Evolutionary conservation across 2,329 filamentous ascomycete genomes (phyloP).

Genomic region (Epichloe aotearoae): DNA sequence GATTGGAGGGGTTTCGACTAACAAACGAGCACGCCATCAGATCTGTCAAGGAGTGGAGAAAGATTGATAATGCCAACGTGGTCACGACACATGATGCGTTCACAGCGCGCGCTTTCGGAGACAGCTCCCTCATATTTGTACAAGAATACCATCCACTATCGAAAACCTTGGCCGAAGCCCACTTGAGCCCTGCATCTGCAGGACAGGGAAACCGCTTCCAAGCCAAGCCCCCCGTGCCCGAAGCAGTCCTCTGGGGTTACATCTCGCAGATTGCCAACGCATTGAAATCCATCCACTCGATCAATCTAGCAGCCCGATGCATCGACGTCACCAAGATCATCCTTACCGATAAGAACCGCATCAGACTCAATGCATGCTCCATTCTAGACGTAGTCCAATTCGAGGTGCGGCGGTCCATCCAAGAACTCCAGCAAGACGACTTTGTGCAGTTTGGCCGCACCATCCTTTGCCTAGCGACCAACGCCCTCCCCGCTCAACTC

Average conservation of each 20-base stretch:
- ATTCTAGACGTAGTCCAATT: conserved; percentile 82
- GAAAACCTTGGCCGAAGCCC: conserved; percentile 76
- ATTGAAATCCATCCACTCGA: conserved; percentile 70
- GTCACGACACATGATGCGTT: conserved; percentile 87
- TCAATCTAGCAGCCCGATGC: conserved; percentile 70
- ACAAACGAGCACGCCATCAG: conserved; percentile 83
- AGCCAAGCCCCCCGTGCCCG: conserved; percentile 40
- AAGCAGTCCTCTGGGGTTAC: conserved; percentile 80
- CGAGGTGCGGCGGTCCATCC: conserved; percentile 52
- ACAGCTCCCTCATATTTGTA: conserved; percentile 88
- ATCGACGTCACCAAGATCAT: conserved; percentile 83
- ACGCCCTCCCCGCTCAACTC: conserved; percentile 39
- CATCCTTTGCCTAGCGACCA: conserved; percentile 69
- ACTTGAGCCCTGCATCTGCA: conserved; percentile 37
- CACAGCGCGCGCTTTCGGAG: conserved; percentile 82
- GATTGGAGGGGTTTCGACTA: conserved; percentile 78
- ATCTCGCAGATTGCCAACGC: conserved; percentile 84
- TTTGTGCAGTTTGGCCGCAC: conserved; percentile 72
- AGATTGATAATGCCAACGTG: conserved; percentile 66
- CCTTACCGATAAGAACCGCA: conserved; percentile 76
- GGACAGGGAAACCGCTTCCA: conserved; percentile 31
- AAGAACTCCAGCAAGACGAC: conserved; percentile 79
- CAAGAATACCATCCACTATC: conserved; percentile 87
- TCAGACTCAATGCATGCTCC: conserved; percentile 77
- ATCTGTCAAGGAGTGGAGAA: conserved; percentile 79